Evolutionary conservation across 169 alveolate genomes (phyloP), one percentile per base, ranked within the genome.

Genomic region (Toxoplasma gondii): DNA sequence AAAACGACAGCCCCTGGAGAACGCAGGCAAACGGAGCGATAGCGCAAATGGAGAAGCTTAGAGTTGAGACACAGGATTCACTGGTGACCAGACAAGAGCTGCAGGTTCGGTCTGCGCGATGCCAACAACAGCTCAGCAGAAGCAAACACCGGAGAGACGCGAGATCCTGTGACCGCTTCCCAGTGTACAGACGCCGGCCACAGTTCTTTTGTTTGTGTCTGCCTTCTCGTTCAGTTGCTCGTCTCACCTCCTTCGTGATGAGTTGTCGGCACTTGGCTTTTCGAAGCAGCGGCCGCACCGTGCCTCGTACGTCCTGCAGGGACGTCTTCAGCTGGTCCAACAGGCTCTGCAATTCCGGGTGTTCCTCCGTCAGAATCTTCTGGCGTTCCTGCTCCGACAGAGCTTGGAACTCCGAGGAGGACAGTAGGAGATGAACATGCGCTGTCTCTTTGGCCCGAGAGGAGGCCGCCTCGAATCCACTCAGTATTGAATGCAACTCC

Each of bases 1-100:
- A 41, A 38, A 95, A 96, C 29, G 96, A 96, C 92, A 96, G 92
- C 43, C 98, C 96, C 96, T 96, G 95, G 74, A 29, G 87, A 90
- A 78, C 70, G 53, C 82, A 80, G 43, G 92, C 45, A 96, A 34
- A 34, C 67, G 58, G 36, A 34, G 34, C 1, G 29, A 45, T 5
- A 4, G 38, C 24, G 34, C 31, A 80, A 80, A 38, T 36, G 49
- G 22, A 80, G 10, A 80, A 36, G 53, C 64, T 29, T 38, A 17
- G 70, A 49, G 12, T 7, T 4, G 58, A 12, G 12, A 49, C 4
- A 12, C 22, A 49, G 58, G 58, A 12, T 7, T 7, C 58, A 12
- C 4, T 49, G 58, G 22, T 49, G 58, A 12, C 58, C 22, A 49
- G 12, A 4, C 58, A 49, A 12, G 58, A 12, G 12, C 58, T 7